Evolutionary conservation across 768 basidiomycete species (phyloP).

Genomic region (Kondoa malvinella): DNA sequence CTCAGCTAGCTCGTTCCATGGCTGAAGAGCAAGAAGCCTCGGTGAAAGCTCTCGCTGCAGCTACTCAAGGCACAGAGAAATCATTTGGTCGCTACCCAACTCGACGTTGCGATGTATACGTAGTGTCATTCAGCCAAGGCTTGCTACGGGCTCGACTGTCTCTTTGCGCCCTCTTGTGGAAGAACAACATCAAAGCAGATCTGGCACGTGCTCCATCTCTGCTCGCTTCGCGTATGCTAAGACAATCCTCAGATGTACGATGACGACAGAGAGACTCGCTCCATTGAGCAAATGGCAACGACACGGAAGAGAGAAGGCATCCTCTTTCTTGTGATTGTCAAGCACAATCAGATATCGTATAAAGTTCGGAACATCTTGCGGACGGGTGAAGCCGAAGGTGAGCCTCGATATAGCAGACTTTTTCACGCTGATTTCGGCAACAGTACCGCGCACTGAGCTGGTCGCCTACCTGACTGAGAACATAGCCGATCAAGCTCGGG

Average conservation of each 20-base stretch:
- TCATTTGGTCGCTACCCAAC: constrained; percentile 25
- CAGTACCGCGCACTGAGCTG: constrained; percentile 22
- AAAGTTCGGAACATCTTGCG: constrained; percentile 21
- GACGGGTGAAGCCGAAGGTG: constrained; percentile 20
- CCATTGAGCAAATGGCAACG: constrained; percentile 25
- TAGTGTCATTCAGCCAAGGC: constrained; percentile 25
- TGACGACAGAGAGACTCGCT: constrained; percentile 12
- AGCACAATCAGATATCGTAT: constrained; percentile 19
- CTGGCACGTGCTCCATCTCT: constrained; percentile 25
- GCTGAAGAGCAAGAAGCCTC: constrained; percentile 13
- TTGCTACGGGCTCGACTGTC: constrained; percentile 26
- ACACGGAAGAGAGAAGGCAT: constrained; percentile 28
- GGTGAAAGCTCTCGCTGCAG: not conserved
- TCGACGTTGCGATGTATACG: constrained; percentile 29
- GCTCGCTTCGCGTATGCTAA: not conserved
- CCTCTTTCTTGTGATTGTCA: constrained; percentile 27
- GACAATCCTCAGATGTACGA: constrained; percentile 22
- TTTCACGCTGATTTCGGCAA: not conserved
- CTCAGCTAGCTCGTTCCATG: constrained; percentile 23
- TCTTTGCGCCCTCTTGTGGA: constrained; percentile 28
- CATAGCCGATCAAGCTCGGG: constrained; percentile 16
- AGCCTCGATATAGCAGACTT: too few relatives aligned
- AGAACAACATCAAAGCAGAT: constrained; percentile 26
- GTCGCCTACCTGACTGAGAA: constrained; percentile 17
- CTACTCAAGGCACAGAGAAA: constrained; percentile 7